Evolutionary conservation across 1,284 basidiomycete genomes (phyloP).

Genomic region (Violaceomyces palustris): DNA sequence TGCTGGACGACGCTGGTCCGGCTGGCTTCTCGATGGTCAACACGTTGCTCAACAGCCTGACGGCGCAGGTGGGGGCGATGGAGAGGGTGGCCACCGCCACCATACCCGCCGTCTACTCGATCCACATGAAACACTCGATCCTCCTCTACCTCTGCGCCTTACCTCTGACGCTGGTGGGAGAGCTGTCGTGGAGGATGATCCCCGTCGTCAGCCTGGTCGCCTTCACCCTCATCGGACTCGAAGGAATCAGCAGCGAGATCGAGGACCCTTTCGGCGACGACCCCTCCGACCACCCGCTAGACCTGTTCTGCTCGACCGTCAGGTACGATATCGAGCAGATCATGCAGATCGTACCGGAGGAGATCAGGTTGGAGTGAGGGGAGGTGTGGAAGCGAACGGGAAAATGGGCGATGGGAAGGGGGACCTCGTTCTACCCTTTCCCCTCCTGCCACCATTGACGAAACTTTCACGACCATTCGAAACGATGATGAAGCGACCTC

Average conservation of each 20-base stretch:
- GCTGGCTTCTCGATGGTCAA: constrained; percentile 25
- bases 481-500: too few relatives aligned
- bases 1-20: constrained; percentile 23
- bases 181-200: constrained; percentile 60
- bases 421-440: too few relatives aligned
- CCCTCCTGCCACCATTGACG: too few relatives aligned
- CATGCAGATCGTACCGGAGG: constrained; percentile 7
- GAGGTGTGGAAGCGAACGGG: too few relatives aligned
- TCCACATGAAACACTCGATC: constrained; percentile 78
- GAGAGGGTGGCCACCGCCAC: constrained; percentile 59
- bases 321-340: constrained; percentile 10
- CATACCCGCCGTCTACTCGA: constrained; percentile 59
- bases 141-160: constrained; percentile 54
- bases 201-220: constrained; percentile 68
- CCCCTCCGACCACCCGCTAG: constrained; percentile 21
- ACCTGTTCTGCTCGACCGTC: constrained; percentile 10
- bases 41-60: constrained; percentile 60
- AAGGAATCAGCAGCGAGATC: constrained; percentile 85
- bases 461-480: too few relatives aligned
- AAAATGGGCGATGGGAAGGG: too few relatives aligned
- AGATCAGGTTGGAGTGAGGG: too few relatives aligned
- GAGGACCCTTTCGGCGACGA: constrained; percentile 67
- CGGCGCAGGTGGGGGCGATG: constrained; percentile 76
- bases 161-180: constrained; percentile 13
- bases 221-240: constrained; percentile 86